Percentiles rank a stretch among this genome's conserved stretches.
These are phyloP conservation scores for Torulaspora indica DNA, from an alignment of 805 yeast genomes.

Conservation along the genomic window DNA sequence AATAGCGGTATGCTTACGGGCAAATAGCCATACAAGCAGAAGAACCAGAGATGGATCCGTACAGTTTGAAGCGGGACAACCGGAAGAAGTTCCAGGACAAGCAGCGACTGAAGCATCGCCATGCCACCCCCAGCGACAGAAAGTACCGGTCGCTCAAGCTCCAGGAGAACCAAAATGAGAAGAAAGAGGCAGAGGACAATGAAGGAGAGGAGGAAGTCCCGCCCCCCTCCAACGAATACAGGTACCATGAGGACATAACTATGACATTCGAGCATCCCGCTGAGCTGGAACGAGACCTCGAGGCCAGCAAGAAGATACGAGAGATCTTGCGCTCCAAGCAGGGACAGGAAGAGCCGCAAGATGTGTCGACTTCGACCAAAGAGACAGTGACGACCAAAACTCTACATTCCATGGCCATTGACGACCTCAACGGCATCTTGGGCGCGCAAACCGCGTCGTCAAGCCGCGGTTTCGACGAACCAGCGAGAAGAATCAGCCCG, in stretches of 20 bases:
- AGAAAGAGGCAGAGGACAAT: conserved; percentile 17
- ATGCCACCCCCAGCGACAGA: conserved; percentile 37
- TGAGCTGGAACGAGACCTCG: conserved; percentile 11
- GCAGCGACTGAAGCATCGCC: conserved; percentile 37
- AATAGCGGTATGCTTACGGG: background rate
- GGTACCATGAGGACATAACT: conserved; percentile 24
- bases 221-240: conserved; percentile 22
- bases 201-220: conserved; percentile 16
- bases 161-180: conserved; percentile 18
- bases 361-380: background rate
- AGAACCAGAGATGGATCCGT: conserved; percentile 25
- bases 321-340: conserved; percentile 13
- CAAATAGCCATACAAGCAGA: background rate
- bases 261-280: conserved; percentile 13
- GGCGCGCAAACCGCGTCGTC: conserved; percentile 3
- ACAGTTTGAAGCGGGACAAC: conserved; percentile 38
- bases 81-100: conserved; percentile 42
- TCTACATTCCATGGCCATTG: conserved; percentile 22
- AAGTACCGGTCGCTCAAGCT: conserved; percentile 32
- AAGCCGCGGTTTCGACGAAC: background rate
- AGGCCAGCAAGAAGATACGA: conserved; percentile 15
- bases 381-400: conserved; percentile 18
- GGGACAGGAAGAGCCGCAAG: conserved; percentile 5
- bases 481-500: background rate
- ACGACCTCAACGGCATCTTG: conserved; percentile 20